Evolutionary conservation across 192 early-diverging fungal species (phyloP).

Genomic region (Entophlyctis luteolus): DNA sequence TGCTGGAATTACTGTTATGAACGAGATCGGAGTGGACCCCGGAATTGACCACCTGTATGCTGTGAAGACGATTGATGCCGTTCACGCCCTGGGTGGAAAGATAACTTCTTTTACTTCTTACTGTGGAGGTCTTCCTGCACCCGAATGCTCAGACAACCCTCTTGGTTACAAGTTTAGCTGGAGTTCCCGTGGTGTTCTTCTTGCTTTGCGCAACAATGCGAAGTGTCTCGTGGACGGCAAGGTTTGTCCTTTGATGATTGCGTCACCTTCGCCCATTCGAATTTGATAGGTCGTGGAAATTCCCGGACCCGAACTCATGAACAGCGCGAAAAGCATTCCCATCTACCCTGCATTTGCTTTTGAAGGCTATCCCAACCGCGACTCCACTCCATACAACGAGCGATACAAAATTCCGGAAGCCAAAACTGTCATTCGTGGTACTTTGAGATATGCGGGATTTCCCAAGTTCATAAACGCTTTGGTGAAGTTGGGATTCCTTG

Average conservation of each 20-base stretch:
- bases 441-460: constrained; percentile 87
- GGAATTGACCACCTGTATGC: constrained; percentile 96
- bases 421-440: constrained; percentile 91
- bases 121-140: constrained; percentile 93
- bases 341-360: constrained; percentile 86
- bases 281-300: constrained; percentile 60
- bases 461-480: constrained; percentile 81
- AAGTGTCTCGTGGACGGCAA: constrained; percentile 75
- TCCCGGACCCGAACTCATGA: constrained; percentile 63
- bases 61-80: constrained; percentile 91
- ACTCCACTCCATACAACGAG: constrained; percentile 83
- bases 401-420: constrained; percentile 76
- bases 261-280: neutral
- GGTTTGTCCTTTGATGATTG: constrained; percentile 28
- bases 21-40: constrained; percentile 97
- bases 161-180: constrained; percentile 97
- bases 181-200: constrained; percentile 95
- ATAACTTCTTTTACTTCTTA: constrained; percentile 84
- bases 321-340: constrained; percentile 66
- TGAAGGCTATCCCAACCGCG: constrained; percentile 92
- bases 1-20: constrained; percentile 83
- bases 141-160: constrained; percentile 85
- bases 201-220: constrained; percentile 92
- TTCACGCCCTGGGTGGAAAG: constrained; percentile 64
- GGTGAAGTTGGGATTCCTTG: constrained; percentile 73